Evolutionary conservation across 768 basidiomycete genomes (phyloP).

Genomic region (Lyophyllum atratum): DNA sequence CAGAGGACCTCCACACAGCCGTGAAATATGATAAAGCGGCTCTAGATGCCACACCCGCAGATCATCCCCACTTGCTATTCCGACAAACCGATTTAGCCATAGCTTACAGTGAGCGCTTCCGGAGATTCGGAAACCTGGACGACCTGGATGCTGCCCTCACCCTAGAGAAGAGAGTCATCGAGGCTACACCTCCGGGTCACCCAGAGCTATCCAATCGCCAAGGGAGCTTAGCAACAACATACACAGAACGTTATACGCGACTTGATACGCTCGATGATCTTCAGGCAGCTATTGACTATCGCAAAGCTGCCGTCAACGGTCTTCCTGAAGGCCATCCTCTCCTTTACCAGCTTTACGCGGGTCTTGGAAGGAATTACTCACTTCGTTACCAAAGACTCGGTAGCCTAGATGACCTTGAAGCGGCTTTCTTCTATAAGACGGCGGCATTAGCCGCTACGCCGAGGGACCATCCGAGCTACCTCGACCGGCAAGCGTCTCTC

Average conservation of each 20-base stretch:
- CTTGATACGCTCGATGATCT: slow-evolving; percentile 3
- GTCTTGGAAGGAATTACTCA: not conserved
- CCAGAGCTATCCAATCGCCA: slow-evolving; percentile 4
- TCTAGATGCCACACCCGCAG: not conserved
- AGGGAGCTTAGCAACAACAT: slow-evolving; percentile 3
- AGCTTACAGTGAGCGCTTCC: not conserved
- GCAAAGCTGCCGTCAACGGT: slow-evolving; percentile 1
- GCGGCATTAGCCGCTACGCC: too few relatives aligned
- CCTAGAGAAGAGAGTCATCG: not conserved
- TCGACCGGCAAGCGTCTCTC: too few relatives aligned
- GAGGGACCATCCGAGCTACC: too few relatives aligned
- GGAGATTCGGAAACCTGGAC: not conserved
- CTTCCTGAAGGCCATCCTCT: not conserved
- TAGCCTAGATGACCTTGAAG: not conserved
- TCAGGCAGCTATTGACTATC: slow-evolving; percentile 2
- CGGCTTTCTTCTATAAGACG: not conserved
- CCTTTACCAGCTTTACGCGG: not conserved
- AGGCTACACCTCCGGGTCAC: not conserved
- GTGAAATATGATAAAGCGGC: too few relatives aligned
- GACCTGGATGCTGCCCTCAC: slow-evolving; percentile 7
- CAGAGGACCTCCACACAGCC: too few relatives aligned
- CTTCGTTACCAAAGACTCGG: not conserved
- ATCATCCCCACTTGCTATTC: too few relatives aligned
- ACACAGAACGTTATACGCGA: not conserved
- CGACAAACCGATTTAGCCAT: too few relatives aligned